Percentiles rank a stretch among this genome's conserved stretches.
Conservation (phyloP, 2,329 filamentous ascomycete species). For the Ophioceras dolichostomum region DNA sequence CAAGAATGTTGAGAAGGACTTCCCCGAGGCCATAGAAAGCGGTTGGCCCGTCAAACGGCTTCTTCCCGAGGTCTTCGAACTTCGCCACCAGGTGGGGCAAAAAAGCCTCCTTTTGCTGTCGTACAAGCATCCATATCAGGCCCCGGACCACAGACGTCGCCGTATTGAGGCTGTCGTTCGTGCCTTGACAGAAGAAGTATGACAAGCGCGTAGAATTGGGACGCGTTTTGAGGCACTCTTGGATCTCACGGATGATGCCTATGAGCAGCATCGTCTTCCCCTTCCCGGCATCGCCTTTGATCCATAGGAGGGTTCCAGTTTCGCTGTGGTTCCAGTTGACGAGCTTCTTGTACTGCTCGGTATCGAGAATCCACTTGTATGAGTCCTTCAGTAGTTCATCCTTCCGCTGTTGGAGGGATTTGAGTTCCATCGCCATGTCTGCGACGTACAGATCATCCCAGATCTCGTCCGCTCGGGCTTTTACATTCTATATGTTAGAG, state of each 20-base stretch:
- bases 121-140: background rate
- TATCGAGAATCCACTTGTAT: background rate
- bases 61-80: background rate
- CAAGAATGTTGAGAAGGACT: background rate
- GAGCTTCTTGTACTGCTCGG: background rate
- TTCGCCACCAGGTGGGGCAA: background rate
- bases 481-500: too few species aligned
- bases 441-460: too few species aligned
- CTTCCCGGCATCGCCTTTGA: background rate
- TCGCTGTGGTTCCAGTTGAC: too few species aligned
- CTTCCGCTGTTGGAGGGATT: too few species aligned
- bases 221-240: too few species aligned
- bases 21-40: background rate
- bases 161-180: background rate
- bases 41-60: background rate
- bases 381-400: background rate
- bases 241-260: background rate
- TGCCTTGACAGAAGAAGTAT: background rate
- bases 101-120: background rate
- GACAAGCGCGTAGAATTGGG: background rate
- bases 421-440: too few species aligned
- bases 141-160: background rate
- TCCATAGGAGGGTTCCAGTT: background rate
- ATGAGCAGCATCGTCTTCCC: background rate
- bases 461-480: too few species aligned